Base-by-base conservation (phyloP, 73 alveolate species). In the Paramecium bursaria region DNA sequence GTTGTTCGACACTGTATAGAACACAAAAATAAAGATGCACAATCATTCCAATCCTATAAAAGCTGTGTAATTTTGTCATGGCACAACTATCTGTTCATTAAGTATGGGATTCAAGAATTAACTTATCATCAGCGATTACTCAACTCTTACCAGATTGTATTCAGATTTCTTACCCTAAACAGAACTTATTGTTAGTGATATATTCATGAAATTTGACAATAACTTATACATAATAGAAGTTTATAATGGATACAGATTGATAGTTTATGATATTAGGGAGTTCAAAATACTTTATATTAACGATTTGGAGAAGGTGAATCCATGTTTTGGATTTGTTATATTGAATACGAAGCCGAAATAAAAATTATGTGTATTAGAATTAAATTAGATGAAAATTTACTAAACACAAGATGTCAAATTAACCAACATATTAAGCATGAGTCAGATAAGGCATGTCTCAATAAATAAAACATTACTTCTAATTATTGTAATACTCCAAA, bases 21-120 rank as follows among this genome's bases (percentile, higher is more conserved):
- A 57, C 27, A 23, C 76, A 10, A 57, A 57, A 57, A 50, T 57
- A 30, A 23, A 57, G 33, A 57, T 57, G 76, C 76, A 57, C 33
- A 50, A 50, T n/a, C 76, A 57, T 26, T 48, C 33, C 0, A 57
- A 57, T 57, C 19, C 27, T 27, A 30, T 57, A n/a, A 30, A 30
- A 15, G 76, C 50, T n/a, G 17, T 23, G 51, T 57, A 50, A 30
- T 57, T 57, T 57, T 57, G 76, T 57, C 51, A 50, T 30, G 27
- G 19, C 10, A 57, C 27, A 30, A 27, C 33, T 2, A 57, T 57
- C 33, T 48, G 51, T 23, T 27, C 76, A 9, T 26, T 57, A 27
- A 57, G 76, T 26, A 57, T 57, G 76, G 76, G 76, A 13, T 57
- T 57, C 33, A 57, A 57, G 51, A 57, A 57, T 57, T 50, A 57